Percentiles rank a stretch among this genome's conserved stretches.
Conservation (phyloP, 345 rosid species). For the Tarenaya hassleriana region DNA sequence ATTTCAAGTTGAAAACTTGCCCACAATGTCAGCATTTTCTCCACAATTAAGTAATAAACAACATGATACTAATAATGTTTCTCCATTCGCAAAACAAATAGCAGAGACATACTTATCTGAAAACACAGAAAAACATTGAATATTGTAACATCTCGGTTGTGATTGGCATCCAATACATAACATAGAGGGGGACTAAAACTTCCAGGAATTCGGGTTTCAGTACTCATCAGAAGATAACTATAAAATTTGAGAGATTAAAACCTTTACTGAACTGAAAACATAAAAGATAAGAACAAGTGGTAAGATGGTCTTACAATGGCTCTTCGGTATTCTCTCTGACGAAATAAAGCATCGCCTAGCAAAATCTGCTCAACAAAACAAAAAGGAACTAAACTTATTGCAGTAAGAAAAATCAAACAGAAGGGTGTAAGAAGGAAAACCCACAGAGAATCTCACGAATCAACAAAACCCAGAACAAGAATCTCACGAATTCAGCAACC, state of each 20-base stretch:
- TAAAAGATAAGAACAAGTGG: neutral
- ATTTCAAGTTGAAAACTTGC: neutral
- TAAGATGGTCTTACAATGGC: constrained; percentile 61
- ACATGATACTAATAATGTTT: neutral
- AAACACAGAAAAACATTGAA: too few species aligned
- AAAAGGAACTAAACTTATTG: constrained; percentile 5
- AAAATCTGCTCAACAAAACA: constrained; percentile 50
- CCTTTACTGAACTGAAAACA: neutral
- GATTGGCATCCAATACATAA: neutral
- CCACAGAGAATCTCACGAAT: neutral
- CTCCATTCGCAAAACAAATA: neutral
- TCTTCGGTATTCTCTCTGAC: constrained; percentile 72
- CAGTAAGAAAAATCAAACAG: neutral
- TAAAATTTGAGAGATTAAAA: neutral
- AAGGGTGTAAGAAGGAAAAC: too few species aligned
- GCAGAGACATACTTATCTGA: too few species aligned
- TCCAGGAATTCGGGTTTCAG: neutral
- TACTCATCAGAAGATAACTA: constrained; percentile 1
- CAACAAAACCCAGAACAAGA: constrained; percentile 2
- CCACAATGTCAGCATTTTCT: neutral
- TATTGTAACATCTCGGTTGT: neutral
- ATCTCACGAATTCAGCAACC: neutral
- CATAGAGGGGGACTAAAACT: neutral
- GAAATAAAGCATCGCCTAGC: constrained; percentile 81
- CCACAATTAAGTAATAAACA: constrained; percentile 1